Conservation (phyloP, 306 rosid genomes). For the Cucumis sativus region DNA sequence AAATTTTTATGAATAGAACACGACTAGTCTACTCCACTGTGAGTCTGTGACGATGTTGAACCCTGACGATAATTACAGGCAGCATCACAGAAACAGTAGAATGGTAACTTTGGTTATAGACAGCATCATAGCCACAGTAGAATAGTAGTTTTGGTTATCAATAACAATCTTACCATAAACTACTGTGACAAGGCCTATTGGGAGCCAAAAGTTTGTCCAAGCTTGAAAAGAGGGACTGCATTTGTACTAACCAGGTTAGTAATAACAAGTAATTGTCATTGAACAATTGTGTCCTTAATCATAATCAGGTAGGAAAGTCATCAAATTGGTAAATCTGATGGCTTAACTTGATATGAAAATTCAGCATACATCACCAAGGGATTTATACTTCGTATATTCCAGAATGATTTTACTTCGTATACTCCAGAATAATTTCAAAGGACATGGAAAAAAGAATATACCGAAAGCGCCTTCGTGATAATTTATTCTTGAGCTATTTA, state of each 20-base stretch:
- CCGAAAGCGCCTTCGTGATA: not conserved
- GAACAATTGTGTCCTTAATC: not conserved
- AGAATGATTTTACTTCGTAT: not conserved
- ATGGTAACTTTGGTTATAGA: not conserved
- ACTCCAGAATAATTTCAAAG: not conserved
- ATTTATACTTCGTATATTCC: not conserved
- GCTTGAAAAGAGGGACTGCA: slow-evolving; percentile 76
- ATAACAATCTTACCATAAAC: slow-evolving; percentile 67
- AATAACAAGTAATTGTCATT: not conserved
- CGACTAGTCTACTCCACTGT: not conserved
- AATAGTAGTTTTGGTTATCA: not conserved
- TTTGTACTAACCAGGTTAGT: not conserved
- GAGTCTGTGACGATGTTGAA: not conserved
- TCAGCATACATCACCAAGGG: not conserved
- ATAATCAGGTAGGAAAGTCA: not conserved
- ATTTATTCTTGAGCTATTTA: not conserved
- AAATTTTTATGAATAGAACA: not conserved
- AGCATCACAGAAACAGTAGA: not conserved
- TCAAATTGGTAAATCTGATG: not conserved
- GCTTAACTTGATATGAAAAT: not conserved
- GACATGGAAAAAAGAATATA: not conserved
- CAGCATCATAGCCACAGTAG: not conserved
- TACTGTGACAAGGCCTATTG: slow-evolving; percentile 67
- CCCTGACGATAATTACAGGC: not conserved
- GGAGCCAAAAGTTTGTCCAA: slow-evolving; percentile 83